phyloP scores from a whole-genome alignment of 768 basidiomycete species.

The Rhodotorula graminis region DNA sequence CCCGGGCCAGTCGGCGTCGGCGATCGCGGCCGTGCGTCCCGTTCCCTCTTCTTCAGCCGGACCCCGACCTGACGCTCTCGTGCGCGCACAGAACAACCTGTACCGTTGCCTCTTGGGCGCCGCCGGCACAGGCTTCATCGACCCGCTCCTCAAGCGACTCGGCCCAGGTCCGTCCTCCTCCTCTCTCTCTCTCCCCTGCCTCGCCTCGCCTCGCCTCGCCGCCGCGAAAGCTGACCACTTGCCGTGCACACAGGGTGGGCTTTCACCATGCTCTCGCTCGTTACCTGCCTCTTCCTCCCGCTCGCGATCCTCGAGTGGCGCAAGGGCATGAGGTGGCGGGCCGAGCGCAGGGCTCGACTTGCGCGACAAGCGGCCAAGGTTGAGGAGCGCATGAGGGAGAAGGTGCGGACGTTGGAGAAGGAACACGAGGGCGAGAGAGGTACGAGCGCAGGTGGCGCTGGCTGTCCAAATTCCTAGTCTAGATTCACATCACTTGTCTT shows the following conservation, averaged over 20 bases:
- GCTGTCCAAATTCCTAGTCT: too few species aligned
- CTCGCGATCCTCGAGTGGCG: conserved; percentile 30
- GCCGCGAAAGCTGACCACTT: not conserved
- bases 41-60: conserved; percentile 40
- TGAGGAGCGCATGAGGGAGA: not conserved
- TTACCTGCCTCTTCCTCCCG: conserved; percentile 23
- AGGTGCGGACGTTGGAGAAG: not conserved
- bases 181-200: too few species aligned
- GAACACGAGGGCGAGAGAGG: not conserved
- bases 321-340: conserved; percentile 24
- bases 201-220: too few species aligned
- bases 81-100: conserved; percentile 25
- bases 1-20: conserved; percentile 40
- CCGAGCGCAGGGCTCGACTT: conserved; percentile 2
- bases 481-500: too few species aligned
- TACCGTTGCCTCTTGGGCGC: conserved; percentile 39
- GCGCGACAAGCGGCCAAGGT: not conserved
- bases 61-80: not conserved
- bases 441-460: too few species aligned
- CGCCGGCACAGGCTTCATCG: conserved; percentile 18
- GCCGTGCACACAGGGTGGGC: conserved; percentile 16
- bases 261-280: conserved; percentile 29
- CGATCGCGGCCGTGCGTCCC: conserved; percentile 22
- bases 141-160: conserved; percentile 26
- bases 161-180: conserved; percentile 13